A percentile compares a stretch with the other conserved stretches of the same genome.
Conservation (phyloP, 2,329 filamentous ascomycete genomes). For the Fusarium austroafricanum region DNA sequence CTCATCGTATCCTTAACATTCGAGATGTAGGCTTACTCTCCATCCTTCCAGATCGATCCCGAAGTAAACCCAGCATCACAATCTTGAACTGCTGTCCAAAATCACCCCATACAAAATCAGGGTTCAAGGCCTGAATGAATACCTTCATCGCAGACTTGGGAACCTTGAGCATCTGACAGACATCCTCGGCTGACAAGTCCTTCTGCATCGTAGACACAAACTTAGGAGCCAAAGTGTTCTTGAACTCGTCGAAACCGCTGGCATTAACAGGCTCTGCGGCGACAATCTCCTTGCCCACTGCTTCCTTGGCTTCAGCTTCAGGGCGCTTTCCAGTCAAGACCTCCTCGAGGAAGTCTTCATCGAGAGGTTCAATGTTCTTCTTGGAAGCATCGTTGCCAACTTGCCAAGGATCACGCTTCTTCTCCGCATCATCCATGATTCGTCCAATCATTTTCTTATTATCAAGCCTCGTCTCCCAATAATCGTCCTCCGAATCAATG, state of each 20-base stretch:
- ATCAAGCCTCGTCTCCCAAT: too few relatives aligned
- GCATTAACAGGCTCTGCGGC: accelerated
- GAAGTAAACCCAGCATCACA: conserved; percentile 5
- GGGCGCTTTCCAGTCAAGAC: not conserved
- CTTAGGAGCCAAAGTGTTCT: not conserved
- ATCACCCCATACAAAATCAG: conserved; percentile 6
- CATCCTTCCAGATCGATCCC: not conserved
- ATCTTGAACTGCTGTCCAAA: conserved; percentile 8
- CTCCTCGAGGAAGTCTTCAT: conserved; percentile 1
- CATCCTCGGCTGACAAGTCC: not conserved
- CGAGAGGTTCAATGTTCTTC: conserved; percentile 1
- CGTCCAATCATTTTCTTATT: not conserved
- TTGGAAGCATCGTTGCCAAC: conserved; percentile 3
- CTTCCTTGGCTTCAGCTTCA: accelerated
- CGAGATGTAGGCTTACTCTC: conserved; percentile 3
- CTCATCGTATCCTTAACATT: not conserved
- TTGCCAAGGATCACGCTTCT: conserved; percentile 5
- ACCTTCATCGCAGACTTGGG: not conserved
- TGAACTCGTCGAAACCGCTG: not conserved
- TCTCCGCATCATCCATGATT: conserved; percentile 15
- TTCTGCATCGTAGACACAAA: conserved; percentile 9
- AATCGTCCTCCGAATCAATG: not conserved
- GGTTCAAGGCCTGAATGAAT: conserved; percentile 1
- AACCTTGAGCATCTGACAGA: conserved; percentile 3
- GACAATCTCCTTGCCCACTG: accelerated